Evolutionary conservation across 371 early-diverging fungal species (phyloP).

Genomic region (Rhizopus delemar): DNA sequence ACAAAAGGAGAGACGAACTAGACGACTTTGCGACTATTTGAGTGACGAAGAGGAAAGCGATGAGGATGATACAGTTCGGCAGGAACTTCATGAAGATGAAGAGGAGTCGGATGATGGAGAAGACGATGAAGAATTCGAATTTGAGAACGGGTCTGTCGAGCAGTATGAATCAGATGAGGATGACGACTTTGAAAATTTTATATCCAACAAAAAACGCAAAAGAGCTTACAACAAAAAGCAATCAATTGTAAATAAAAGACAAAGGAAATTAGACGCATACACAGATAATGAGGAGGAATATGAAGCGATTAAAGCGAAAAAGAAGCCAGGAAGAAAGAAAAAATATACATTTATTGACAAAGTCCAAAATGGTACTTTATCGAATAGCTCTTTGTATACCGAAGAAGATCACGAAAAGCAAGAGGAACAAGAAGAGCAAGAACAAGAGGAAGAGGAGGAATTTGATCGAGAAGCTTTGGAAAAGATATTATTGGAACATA

Average conservation of each 20-base stretch:
- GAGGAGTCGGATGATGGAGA: constrained; percentile 16
- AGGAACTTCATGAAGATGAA: constrained; percentile 35
- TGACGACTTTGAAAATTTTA: constrained; percentile 26
- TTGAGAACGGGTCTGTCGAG: background rate
- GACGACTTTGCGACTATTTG: constrained; percentile 55
- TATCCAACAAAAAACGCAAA: constrained; percentile 12
- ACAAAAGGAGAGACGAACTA: constrained; percentile 3
- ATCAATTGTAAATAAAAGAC: background rate
- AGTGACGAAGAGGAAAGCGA: constrained; percentile 43
- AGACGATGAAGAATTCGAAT: constrained; percentile 28
- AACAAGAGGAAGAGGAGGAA: constrained; percentile 23
- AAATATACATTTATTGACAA: too few species aligned
- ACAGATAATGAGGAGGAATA: constrained; percentile 12
- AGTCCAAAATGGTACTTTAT: too few species aligned
- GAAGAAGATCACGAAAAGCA: constrained; percentile 41
- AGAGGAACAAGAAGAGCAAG: constrained; percentile 36
- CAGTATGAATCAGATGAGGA: constrained; percentile 15
- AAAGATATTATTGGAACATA: constrained; percentile 13
- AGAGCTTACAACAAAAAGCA: constrained; percentile 2
- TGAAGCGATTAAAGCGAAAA: background rate
- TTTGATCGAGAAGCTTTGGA: constrained; percentile 27
- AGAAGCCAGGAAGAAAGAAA: constrained; percentile 3
- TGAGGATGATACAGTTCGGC: constrained; percentile 34
- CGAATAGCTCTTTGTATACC: too few species aligned
- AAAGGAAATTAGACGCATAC: background rate